Evolutionary conservation across 495 filamentous ascomycete genomes (phyloP), one percentile per base, ranked within the genome.

Genomic region (Aspergillus avenaceus): DNA sequence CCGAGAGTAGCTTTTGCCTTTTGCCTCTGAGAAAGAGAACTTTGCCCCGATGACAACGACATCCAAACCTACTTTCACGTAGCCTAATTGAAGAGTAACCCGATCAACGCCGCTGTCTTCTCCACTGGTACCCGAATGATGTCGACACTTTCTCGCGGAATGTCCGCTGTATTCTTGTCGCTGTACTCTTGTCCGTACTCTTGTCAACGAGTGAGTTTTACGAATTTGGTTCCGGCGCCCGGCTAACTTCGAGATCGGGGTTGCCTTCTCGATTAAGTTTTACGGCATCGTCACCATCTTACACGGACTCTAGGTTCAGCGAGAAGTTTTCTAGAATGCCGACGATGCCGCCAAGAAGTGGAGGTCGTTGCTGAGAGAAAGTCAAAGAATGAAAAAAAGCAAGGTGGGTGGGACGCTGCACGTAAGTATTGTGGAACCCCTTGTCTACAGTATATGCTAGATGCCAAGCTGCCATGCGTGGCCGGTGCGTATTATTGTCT

Each of bases 71-170:
- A 24, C 7, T 34, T 8, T 59, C 62, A 64, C 9, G 8, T n/a
- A 16, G 50, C 42, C 16, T 44, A 19, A 45, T 53, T 44, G 14
- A 60, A n/a, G 11, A 31, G 26, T 8, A 45, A 6, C 0, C 26
- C 37, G 31, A 71, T 21, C 41, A 70, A 67, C 12, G 54, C 44
- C 14, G 65, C 38, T 6, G 66, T 52, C 29, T 67, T 31, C 70
- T 54, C 70, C 70, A 74, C n/a, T n/a, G n/a, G n/a, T n/a, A n/a
- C n/a, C n/a, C n/a, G n/a, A n/a, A n/a, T n/a, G n/a, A n/a, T n/a
- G n/a, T n/a, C n/a, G n/a, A n/a, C n/a, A n/a, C n/a, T n/a, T n/a
- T n/a, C n/a, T n/a, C n/a, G n/a, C n/a, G n/a, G n/a, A n/a, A n/a
- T n/a, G n/a, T n/a, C n/a, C n/a, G n/a, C n/a, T n/a, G n/a, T n/a